Conservation (phyloP, 176 grass and related monocot genomes). For the Triticum dicoccoides region DNA sequence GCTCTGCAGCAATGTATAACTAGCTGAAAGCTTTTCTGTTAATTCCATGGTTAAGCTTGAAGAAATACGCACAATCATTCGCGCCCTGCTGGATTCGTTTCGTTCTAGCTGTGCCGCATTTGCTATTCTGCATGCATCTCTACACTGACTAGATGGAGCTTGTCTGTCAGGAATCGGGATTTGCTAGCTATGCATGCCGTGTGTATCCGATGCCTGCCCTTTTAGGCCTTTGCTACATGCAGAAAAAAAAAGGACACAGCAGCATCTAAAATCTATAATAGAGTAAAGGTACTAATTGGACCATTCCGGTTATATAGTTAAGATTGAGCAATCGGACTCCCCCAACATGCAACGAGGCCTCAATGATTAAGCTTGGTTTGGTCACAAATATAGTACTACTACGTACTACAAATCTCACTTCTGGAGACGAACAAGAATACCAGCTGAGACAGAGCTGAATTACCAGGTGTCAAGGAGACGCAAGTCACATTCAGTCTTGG, state of each 20-base stretch:
- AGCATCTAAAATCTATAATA: background rate
- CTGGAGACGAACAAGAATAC: background rate
- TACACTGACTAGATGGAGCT: background rate
- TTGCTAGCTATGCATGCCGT: constrained; percentile 9
- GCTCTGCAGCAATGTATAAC: background rate
- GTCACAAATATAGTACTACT: too few relatives aligned
- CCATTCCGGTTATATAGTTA: background rate
- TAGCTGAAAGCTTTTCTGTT: background rate
- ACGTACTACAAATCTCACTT: background rate
- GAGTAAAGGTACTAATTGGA: constrained; percentile 29
- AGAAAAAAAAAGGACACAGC: background rate
- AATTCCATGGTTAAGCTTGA: background rate
- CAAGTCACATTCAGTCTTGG: background rate
- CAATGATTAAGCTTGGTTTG: background rate
- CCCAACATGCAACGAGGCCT: background rate
- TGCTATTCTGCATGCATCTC: background rate
- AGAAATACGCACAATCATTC: background rate
- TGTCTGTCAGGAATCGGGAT: constrained; percentile 27
- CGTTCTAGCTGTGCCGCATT: constrained; percentile 45
- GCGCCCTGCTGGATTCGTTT: constrained; percentile 20
- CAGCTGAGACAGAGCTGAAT: background rate
- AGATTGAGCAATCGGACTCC: background rate
- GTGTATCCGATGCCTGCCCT: constrained; percentile 38
- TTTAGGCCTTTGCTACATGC: background rate
- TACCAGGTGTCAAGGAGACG: background rate